A percentile compares a stretch with the other conserved stretches of the same genome.
Conservation (phyloP, 345 rosid species). For the Lepidium didymum region DNA sequence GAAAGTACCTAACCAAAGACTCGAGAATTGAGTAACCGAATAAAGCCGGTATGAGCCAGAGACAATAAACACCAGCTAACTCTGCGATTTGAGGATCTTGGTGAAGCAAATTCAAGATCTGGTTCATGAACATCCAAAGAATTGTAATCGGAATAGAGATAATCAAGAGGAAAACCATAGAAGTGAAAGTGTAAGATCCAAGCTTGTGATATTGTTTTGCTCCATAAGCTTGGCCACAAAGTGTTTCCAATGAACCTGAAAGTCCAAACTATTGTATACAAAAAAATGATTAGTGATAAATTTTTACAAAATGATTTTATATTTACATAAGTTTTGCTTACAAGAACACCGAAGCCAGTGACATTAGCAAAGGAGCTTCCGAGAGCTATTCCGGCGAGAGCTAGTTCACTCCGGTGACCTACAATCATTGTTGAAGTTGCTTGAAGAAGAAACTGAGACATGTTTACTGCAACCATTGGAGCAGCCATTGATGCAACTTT, state of each 20-base stretch:
- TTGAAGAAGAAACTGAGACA: conserved; percentile 27
- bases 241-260: conserved; percentile 76
- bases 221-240: conserved; percentile 83
- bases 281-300: neutral
- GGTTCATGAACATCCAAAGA: conserved; percentile 27
- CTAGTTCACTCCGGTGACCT: conserved; percentile 23
- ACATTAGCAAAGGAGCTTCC: conserved; percentile 31
- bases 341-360: conserved; percentile 29
- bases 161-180: conserved; percentile 11
- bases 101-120: conserved; percentile 17
- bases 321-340: neutral
- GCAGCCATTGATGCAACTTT: conserved; percentile 30
- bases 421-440: conserved; percentile 29
- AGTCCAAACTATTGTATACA: conserved; percentile 39
- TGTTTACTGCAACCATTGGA: conserved; percentile 29
- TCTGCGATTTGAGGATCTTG: conserved; percentile 30
- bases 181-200: conserved; percentile 28
- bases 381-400: conserved; percentile 26
- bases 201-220: conserved; percentile 48
- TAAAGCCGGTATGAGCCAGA: conserved; percentile 26
- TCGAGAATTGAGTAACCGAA: conserved; percentile 28
- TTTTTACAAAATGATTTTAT: too few species aligned
- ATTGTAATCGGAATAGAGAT: conserved; percentile 23
- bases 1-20: conserved; percentile 24
- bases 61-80: conserved; percentile 14